These are phyloP conservation scores for Chiua virens DNA, from an alignment of 768 basidiomycete species.

Conservation along the genomic window DNA sequence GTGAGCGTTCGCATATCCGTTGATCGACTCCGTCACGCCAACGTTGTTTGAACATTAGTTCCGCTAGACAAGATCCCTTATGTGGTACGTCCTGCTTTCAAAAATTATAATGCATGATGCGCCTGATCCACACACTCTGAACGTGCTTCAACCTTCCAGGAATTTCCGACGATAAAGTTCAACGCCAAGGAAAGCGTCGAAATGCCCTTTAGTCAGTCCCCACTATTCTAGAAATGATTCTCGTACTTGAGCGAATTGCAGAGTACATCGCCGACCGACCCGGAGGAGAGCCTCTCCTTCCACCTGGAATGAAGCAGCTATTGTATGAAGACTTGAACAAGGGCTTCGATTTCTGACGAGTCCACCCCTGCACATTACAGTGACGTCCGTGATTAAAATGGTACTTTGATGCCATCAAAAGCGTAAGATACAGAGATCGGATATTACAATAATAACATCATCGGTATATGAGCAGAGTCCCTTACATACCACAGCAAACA, in stretches of 20 bases:
- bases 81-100: conserved; percentile 45
- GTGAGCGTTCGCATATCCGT: conserved; percentile 32
- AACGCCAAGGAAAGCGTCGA: conserved; percentile 88
- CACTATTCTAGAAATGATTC: neutral
- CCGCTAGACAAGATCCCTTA: conserved; percentile 73
- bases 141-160: conserved; percentile 42
- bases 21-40: neutral
- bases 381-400: neutral
- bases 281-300: conserved; percentile 67
- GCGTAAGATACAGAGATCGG: conserved; percentile 21
- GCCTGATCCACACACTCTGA: no score
- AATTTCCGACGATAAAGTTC: conserved; percentile 88
- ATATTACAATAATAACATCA: conserved; percentile 16
- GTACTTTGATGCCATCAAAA: neutral
- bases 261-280: conserved; percentile 49
- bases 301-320: conserved; percentile 87
- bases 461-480: conserved; percentile 17
- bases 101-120: neutral
- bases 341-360: conserved; percentile 58
- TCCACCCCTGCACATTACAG: no score
- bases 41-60: conserved; percentile 33
- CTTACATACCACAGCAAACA: neutral
- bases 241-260: conserved; percentile 17
- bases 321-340: conserved; percentile 85
- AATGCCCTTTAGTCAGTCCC: conserved; percentile 90